Evolutionary conservation across 176 grass and related monocot species (phyloP).

Genomic region (Triticum timopheevii): DNA sequence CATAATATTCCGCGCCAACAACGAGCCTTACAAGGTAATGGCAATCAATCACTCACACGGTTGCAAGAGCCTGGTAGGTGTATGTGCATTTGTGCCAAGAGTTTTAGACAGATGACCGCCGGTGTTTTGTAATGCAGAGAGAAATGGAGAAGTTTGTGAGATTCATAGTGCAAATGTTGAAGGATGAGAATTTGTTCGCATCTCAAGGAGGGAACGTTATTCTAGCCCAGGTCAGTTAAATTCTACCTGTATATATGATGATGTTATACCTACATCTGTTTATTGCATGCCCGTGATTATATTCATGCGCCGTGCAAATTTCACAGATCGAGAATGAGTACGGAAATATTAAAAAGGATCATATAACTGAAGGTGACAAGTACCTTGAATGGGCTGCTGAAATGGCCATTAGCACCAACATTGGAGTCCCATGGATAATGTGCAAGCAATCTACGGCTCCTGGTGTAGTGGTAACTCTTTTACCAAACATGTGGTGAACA

Average conservation of each 20-base stretch:
- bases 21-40: constrained; percentile 74
- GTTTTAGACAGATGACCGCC: background rate
- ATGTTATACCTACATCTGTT: background rate
- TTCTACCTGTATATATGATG: background rate
- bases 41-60: background rate
- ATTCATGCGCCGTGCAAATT: constrained; percentile 14
- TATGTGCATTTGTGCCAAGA: background rate
- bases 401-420: constrained; percentile 59
- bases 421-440: constrained; percentile 89
- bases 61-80: constrained; percentile 9
- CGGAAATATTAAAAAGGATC: constrained; percentile 57
- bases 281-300: background rate
- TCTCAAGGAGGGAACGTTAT: constrained; percentile 80
- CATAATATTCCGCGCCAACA: constrained; percentile 78
- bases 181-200: constrained; percentile 61
- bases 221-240: constrained; percentile 62
- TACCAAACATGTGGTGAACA: constrained; percentile 27
- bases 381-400: constrained; percentile 76
- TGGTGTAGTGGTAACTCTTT: constrained; percentile 74
- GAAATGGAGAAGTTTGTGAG: constrained; percentile 81
- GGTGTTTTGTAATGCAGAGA: constrained; percentile 35
- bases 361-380: constrained; percentile 42
- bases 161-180: constrained; percentile 71
- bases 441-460: constrained; percentile 86
- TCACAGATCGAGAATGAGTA: constrained; percentile 95